Evolutionary conservation across 352 stramenopile genomes (phyloP), one percentile per base, ranked within the genome.

Genomic region (Phytophthora sojae): DNA sequence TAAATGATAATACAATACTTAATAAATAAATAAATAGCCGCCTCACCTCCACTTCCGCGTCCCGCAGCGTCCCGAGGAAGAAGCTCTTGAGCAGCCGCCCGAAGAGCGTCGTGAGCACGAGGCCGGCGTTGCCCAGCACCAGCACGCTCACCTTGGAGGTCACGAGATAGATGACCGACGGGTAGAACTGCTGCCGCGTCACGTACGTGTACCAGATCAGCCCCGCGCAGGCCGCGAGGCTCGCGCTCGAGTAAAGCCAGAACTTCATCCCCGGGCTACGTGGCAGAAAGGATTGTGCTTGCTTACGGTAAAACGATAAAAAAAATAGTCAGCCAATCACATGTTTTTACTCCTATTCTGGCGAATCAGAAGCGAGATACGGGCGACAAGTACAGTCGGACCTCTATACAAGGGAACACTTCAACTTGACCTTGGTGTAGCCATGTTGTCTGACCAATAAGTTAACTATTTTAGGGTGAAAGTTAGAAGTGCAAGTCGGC

Each of bases 131-230:
- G 49, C 96, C 95, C 26, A 99, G 84, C 23, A 99, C 79, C 62
- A 99, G 74, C 35, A 99, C 95, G 58, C 96, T 97, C 54, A 98
- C 82, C 78, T 99, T 99, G 73, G 94, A 99, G 4, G 95, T 99
- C 47, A 97, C 91, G 14, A 99, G 83, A 71, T 98, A 99, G 32
- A 99, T 94, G 19, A 99, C 77, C 4, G 96, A 96, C 45, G 98
- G 87, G 73, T 99, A 99, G 87, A 99, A 99, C 75, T 96, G 88
- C 83, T 99, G 96, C 14, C 96, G 83, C 55, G 96, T 99, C 63
- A 92, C 79, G 64, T 98, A 95, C 45, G 97, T 98, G 78, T 99
- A 98, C 66, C 78, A 91, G 15, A 99, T 66, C 45, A 99, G 81
- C 3, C 81, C 80, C 7, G 90, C 73, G 52, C 94, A 97, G 11